These are phyloP conservation scores for Boletus coccyginus DNA, from an alignment of 768 basidiomycete genomes.

Conservation along the genomic window DNA sequence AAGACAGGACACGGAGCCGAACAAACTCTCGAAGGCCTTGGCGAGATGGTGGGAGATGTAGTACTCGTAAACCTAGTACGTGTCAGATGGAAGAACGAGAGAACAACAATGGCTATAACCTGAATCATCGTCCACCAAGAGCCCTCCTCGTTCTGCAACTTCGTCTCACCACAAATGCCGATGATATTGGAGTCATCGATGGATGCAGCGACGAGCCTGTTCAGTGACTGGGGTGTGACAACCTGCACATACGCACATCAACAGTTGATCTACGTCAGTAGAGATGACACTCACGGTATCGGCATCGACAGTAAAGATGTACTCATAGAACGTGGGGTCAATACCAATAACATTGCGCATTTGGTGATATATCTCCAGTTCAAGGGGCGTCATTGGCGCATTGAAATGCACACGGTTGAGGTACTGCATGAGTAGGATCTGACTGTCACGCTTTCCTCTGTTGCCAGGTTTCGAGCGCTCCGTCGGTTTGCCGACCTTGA, in stretches of 20 bases:
- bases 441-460: slow-evolving; percentile 68
- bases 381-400: slow-evolving; percentile 61
- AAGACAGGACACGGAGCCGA: slow-evolving; percentile 71
- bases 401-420: slow-evolving; percentile 70
- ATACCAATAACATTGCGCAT: slow-evolving; percentile 75
- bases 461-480: slow-evolving; percentile 66
- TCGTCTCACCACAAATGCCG: slow-evolving; percentile 69
- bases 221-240: slow-evolving; percentile 63
- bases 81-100: slow-evolving; percentile 1
- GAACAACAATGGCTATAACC: slow-evolving; percentile 28
- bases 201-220: slow-evolving; percentile 61
- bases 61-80: slow-evolving; percentile 58
- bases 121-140: slow-evolving; percentile 83
- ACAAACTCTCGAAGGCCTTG: slow-evolving; percentile 67
- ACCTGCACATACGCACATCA: slow-evolving; percentile 37
- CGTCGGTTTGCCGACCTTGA: slow-evolving; percentile 67
- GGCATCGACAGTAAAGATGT: slow-evolving; percentile 70
- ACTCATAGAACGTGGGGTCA: slow-evolving; percentile 74
- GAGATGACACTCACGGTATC: slow-evolving; percentile 48
- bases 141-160: slow-evolving; percentile 61
- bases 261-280: neutral
- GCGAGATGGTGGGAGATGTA: slow-evolving; percentile 66
- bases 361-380: slow-evolving; percentile 70
- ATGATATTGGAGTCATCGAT: slow-evolving; percentile 62
- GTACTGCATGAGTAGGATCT: slow-evolving; percentile 63